Evolutionary conservation across 2,329 filamentous ascomycete genomes (phyloP).

Genomic region (Colletotrichum sp.): DNA sequence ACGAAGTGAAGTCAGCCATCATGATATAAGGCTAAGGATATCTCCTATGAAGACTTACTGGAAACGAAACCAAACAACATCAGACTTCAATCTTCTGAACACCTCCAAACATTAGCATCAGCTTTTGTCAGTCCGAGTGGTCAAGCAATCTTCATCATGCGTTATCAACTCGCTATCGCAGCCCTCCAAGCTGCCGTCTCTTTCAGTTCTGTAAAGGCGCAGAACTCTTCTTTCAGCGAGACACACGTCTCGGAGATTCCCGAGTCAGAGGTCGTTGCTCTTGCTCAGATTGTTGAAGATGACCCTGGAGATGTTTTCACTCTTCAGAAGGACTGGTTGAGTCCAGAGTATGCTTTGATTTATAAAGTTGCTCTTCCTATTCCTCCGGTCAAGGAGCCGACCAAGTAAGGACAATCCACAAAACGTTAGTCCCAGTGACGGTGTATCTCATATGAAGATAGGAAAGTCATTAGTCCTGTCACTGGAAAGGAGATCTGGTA

Average conservation of each 20-base stretch:
- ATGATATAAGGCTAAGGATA: background rate
- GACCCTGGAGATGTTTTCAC: background rate
- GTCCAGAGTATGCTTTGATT: slow-evolving; percentile 25
- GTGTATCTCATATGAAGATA: background rate
- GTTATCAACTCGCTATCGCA: background rate
- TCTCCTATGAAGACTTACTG: background rate
- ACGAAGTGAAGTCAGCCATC: background rate
- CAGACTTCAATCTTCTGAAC: background rate
- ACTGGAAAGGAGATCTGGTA: slow-evolving; percentile 39
- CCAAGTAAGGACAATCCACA: slow-evolving; percentile 35
- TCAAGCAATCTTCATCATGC: background rate
- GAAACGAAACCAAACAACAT: background rate
- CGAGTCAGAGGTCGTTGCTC: background rate
- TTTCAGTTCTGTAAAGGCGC: background rate
- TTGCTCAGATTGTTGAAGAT: slow-evolving; percentile 1
- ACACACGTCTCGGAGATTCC: background rate
- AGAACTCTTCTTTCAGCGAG: slow-evolving; percentile 3
- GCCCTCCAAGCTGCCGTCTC: background rate
- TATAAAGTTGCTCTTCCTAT: slow-evolving; percentile 44
- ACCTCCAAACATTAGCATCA: background rate
- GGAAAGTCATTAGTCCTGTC: slow-evolving; percentile 36
- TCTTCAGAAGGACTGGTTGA: slow-evolving; percentile 24
- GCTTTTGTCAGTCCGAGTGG: background rate
- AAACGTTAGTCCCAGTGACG: background rate
- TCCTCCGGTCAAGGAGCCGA: slow-evolving; percentile 44